These are phyloP conservation scores for Microsporum audouinii DNA, from an alignment of 2,329 filamentous ascomycete species.

Conservation along the genomic window DNA sequence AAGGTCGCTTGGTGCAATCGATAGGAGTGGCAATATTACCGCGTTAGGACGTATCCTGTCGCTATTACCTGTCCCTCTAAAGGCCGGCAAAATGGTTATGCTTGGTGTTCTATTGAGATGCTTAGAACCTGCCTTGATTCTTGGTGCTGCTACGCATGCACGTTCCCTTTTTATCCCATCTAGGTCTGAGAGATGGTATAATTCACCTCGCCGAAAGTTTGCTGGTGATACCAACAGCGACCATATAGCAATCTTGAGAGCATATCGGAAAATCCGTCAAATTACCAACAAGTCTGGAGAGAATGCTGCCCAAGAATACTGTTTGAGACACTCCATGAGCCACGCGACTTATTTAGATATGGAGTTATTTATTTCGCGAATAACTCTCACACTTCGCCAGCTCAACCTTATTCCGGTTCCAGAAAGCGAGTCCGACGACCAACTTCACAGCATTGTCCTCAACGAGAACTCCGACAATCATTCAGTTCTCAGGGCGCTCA, in stretches of 20 bases:
- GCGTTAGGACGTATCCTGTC: constrained; percentile 37
- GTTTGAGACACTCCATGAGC: constrained; percentile 26
- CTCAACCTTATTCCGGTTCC: constrained; percentile 27
- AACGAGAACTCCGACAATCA: constrained; percentile 37
- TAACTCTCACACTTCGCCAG: constrained; percentile 28
- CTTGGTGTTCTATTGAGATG: constrained; percentile 43
- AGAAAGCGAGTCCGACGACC: constrained; percentile 8
- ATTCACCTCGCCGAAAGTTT: constrained; percentile 20
- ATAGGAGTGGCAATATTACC: constrained; percentile 34
- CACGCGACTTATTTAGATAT: constrained; percentile 27
- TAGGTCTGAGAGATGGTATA: constrained; percentile 7
- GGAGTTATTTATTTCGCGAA: constrained; percentile 27
- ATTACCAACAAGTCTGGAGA: constrained; percentile 23
- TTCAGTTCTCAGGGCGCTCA: constrained; percentile 38
- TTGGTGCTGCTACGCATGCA: constrained; percentile 28
- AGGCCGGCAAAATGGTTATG: constrained; percentile 40
- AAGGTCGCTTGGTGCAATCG: constrained; percentile 33
- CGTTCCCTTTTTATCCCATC: constrained; percentile 24
- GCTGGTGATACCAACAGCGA: constrained; percentile 32
- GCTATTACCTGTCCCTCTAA: constrained; percentile 34
- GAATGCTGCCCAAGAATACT: constrained; percentile 21
- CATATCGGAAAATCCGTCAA: constrained; percentile 31
- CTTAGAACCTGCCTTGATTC: constrained; percentile 40
- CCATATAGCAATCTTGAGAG: constrained; percentile 36
- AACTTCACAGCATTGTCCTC: constrained; percentile 23